Percentiles rank a stretch among this genome's conserved stretches.
These are phyloP conservation scores for Wickerhamomyces sydowiorum DNA, from an alignment of 805 yeast species.

Conservation along the genomic window DNA sequence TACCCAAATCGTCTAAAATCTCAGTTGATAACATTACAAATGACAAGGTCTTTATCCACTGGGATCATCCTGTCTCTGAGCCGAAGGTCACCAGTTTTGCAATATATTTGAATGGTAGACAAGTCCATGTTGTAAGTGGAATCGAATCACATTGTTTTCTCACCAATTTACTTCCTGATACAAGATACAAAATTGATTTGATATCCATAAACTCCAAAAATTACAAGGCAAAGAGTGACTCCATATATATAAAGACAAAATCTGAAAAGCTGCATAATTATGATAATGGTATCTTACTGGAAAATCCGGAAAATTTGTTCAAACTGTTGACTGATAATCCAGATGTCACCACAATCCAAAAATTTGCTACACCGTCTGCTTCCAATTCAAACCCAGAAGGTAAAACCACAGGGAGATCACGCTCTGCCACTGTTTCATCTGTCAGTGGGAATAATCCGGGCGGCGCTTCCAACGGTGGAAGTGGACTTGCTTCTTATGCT, in stretches of 20 bases:
- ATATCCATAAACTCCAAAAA: conserved; percentile 34
- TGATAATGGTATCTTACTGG: conserved; percentile 20
- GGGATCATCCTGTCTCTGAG: conserved; percentile 35
- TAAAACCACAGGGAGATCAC: conserved; percentile 24
- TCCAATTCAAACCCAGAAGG: conserved; percentile 17
- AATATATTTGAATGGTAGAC: conserved; percentile 34
- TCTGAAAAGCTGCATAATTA: conserved; percentile 16
- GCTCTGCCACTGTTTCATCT: conserved; percentile 29
- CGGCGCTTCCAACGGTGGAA: conserved; percentile 8
- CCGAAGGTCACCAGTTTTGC: conserved; percentile 28
- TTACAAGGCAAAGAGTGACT: conserved; percentile 34
- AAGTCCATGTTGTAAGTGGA: conserved; percentile 29
- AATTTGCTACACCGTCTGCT: conserved; percentile 6
- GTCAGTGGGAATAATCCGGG: conserved; percentile 6
- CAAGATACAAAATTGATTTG: conserved; percentile 37
- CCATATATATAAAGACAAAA: conserved; percentile 36
- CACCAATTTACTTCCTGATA: conserved; percentile 26
- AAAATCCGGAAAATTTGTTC: conserved; percentile 33
- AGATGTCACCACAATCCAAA: conserved; percentile 25
- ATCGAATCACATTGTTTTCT: conserved; percentile 30
- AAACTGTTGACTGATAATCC: conserved; percentile 27
- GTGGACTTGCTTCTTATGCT: not conserved
- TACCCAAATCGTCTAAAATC: conserved; percentile 50
- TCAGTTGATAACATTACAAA: conserved; percentile 49
- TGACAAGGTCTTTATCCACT: conserved; percentile 43